Conservation (phyloP, 83 land plant genomes). For the Diphasiastrum complanatum region DNA sequence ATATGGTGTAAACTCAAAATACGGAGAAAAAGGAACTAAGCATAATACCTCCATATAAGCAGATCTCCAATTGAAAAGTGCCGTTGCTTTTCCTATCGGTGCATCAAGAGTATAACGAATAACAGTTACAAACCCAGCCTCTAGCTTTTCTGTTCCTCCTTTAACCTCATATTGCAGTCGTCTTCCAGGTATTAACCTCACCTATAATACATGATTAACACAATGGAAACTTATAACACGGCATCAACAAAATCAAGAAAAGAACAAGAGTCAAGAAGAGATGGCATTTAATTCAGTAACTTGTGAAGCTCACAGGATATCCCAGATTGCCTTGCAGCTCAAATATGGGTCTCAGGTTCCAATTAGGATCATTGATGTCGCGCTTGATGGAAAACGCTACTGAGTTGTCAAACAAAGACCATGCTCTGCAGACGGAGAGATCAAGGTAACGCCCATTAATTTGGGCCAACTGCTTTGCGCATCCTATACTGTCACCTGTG, state of each 20-base stretch:
- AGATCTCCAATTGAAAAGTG: conserved; percentile 20
- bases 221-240: too few relatives aligned
- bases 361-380: not conserved
- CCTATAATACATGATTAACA: too few relatives aligned
- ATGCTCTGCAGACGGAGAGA: not conserved
- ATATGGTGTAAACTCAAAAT: too few relatives aligned
- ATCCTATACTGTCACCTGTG: too few relatives aligned
- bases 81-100: conserved; percentile 19
- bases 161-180: conserved; percentile 17
- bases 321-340: conserved; percentile 8
- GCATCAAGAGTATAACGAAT: conserved; percentile 10
- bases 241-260: too few relatives aligned
- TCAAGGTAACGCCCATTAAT: too few relatives aligned
- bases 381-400: not conserved
- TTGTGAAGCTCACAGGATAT: not conserved
- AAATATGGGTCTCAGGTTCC: conserved; percentile 2
- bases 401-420: not conserved
- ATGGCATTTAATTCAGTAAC: too few relatives aligned
- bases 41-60: conserved; percentile 17
- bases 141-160: conserved; percentile 8
- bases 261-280: too few relatives aligned
- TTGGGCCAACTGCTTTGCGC: too few relatives aligned
- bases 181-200: not conserved
- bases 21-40: not conserved
- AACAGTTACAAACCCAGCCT: conserved; percentile 17